Conservation (phyloP, 2,329 filamentous ascomycete species). For the Fusarium foetens region DNA sequence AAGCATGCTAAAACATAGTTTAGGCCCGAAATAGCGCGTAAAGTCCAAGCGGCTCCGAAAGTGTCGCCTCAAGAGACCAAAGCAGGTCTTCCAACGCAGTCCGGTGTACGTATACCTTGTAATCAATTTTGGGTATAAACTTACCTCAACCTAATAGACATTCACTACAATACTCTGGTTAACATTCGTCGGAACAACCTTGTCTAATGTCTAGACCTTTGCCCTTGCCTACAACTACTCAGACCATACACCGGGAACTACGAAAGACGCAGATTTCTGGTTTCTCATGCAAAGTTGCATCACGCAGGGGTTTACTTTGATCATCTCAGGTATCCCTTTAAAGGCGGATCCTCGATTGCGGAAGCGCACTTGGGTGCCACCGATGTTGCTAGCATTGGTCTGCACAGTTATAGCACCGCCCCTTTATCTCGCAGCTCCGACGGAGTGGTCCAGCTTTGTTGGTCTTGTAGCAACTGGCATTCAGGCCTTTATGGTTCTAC, state of each 20-base stretch:
- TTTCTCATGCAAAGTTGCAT: background rate
- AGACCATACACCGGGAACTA: background rate
- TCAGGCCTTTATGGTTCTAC: background rate
- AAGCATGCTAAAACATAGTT: fast-evolving
- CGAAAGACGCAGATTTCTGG: background rate
- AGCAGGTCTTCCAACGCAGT: background rate
- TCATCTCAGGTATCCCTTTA: fast-evolving
- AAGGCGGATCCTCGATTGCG: background rate
- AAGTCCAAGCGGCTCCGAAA: fast-evolving
- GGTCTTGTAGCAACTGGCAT: fast-evolving
- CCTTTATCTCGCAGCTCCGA: background rate
- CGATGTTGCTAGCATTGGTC: background rate
- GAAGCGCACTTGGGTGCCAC: background rate
- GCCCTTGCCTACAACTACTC: background rate
- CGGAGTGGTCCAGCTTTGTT: background rate
- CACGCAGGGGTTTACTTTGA: background rate
- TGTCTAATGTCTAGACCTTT: background rate
- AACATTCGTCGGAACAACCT: background rate
- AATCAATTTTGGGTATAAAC: fast-evolving
- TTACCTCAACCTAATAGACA: fast-evolving
- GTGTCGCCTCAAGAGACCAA: background rate
- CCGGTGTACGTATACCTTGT: background rate
- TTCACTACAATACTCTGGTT: background rate
- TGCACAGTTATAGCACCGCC: background rate
- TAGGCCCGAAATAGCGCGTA: background rate